Conservation (phyloP, 129 eudicot genomes). For the Pseudognaphalium luteoalbum region DNA sequence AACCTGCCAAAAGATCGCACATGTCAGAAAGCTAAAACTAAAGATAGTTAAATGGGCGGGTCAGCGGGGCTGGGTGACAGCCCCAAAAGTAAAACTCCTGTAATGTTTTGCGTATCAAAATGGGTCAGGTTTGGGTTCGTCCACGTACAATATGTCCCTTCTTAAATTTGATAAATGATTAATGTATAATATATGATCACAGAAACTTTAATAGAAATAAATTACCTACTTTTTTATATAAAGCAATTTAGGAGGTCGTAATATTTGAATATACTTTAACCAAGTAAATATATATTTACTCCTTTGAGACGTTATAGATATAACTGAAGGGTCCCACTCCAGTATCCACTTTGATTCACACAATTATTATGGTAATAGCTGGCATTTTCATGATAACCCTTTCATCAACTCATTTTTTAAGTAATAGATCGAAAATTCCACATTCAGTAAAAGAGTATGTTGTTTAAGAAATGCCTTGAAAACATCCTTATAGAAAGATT, state of each 20-base stretch:
- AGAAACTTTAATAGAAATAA: not conserved
- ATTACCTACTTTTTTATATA: not conserved
- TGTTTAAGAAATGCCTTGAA: too few species aligned
- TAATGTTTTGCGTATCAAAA: not conserved
- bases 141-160: too few species aligned
- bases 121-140: not conserved
- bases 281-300: not conserved
- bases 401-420: too few species aligned
- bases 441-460: too few species aligned
- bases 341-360: not conserved
- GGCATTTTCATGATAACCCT: not conserved
- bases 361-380: not conserved
- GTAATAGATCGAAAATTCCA: too few species aligned
- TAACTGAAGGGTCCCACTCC: not conserved
- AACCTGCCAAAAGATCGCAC: slow-evolving; percentile 55
- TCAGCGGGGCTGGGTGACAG: not conserved
- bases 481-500: not conserved
- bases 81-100: not conserved
- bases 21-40: slow-evolving; percentile 17
- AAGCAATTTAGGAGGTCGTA: not conserved
- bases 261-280: not conserved
- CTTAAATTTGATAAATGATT: not conserved
- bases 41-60: not conserved
- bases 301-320: not conserved
- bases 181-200: too few species aligned